phyloP scores from a whole-genome alignment of 306 rosid species.

The Lagenaria siceraria region DNA sequence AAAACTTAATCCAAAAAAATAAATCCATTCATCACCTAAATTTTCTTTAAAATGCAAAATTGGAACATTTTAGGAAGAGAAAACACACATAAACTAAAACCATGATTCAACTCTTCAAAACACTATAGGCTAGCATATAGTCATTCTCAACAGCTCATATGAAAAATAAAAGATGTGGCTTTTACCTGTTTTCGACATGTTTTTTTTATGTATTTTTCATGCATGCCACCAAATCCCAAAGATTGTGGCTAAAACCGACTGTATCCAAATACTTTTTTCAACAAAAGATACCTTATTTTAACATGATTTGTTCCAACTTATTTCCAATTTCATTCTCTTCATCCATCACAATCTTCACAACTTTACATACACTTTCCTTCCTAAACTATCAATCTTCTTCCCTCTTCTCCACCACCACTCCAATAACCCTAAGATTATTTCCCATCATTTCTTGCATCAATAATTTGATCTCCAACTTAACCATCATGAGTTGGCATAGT shows the following conservation, averaged over 20 bases:
- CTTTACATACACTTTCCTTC: constrained; percentile 26
- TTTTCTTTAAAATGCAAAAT: too few relatives aligned
- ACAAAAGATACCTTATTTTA: constrained; percentile 28
- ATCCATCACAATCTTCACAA: constrained; percentile 27
- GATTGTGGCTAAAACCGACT: constrained; percentile 14
- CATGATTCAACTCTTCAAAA: too few relatives aligned
- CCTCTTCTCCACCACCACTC: constrained; percentile 38
- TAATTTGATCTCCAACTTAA: constrained; percentile 44
- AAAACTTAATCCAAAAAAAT: too few relatives aligned
- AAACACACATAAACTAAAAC: too few relatives aligned
- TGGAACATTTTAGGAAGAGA: too few relatives aligned
- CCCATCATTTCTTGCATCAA: constrained; percentile 45
- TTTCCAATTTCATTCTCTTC: constrained; percentile 23
- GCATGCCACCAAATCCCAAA: background rate
- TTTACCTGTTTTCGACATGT: background rate
- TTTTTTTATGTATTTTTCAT: background rate
- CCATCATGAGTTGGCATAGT: too few relatives aligned
- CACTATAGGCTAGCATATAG: too few relatives aligned
- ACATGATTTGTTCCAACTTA: constrained; percentile 30
- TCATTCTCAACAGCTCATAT: background rate
- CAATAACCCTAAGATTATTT: constrained; percentile 26
- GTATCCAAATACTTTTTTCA: constrained; percentile 23
- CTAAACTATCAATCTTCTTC: constrained; percentile 33
- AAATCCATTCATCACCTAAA: too few relatives aligned
- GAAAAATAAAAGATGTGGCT: background rate